Evolutionary conservation across 768 basidiomycete species (phyloP), one percentile per base, ranked within the genome.

Genomic region (Leucosporidium scottii): DNA sequence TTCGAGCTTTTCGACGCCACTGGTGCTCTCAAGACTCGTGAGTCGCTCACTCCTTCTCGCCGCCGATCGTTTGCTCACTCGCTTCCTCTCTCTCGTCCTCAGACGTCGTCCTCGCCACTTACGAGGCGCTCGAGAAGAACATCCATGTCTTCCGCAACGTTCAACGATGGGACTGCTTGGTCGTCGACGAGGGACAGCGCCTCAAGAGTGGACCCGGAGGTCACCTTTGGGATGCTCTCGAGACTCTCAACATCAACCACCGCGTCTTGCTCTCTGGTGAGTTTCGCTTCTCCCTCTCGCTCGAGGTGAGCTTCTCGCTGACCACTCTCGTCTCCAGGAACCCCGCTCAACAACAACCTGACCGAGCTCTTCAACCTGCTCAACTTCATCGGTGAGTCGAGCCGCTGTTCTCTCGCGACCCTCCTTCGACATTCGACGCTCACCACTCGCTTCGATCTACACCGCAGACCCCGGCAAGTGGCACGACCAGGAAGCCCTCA

Each of bases 341-440:
- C 96, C 0, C 94, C 94, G 0, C 78, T 98, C 66, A 98, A 98
- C 78, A 98, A 98, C 81, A 98, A 97, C 76, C 88, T 99, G 28
- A 84, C 91, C 57, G 96, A 99, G 49, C 79, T 99, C 30, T 94
- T 98, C 82, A 98, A 93, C 77, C 82, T 99, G 53, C 92, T 99
- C 86, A 90, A 92, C 77, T 98, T 98, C 81, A 83, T 98, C 23
- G 79, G 70, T 68, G 18, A 34, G 66, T 36, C 39, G 4, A 12
- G 3, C 4, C 56, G 6, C 23, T 8, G 0, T 15, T 7, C 55
- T 28, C 30, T 77, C 51, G 48, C 10, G 34, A 34, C 28, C 2
- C 20, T 48, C 28, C 2, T 13, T 48, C 28, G 0, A 7, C 23
- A 39, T n/a, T 31, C 4, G 1, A 12, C 59, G 10, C 28, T 57